These are phyloP conservation scores for Boletus subparvulus DNA, from an alignment of 768 basidiomycete genomes.

Conservation along the genomic window DNA sequence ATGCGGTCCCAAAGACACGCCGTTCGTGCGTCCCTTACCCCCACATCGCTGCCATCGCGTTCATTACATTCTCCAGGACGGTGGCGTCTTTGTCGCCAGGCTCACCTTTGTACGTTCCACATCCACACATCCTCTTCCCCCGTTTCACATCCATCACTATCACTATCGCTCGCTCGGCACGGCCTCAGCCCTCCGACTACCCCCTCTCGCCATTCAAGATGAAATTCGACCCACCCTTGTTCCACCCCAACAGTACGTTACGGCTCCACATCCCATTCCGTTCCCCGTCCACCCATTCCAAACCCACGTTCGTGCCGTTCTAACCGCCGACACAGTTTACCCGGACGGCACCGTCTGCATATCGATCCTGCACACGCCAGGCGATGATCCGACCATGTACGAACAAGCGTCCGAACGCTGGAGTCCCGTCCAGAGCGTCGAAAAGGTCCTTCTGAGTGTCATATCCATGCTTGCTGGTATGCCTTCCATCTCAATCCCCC, in stretches of 20 bases:
- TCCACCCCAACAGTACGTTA: slow-evolving; percentile 94
- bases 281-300: too few species aligned
- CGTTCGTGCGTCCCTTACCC: slow-evolving; percentile 65
- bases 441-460: slow-evolving; percentile 95
- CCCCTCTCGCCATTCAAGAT: slow-evolving; percentile 99
- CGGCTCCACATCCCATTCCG: neutral
- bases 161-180: neutral
- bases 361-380: slow-evolving; percentile 94
- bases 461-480: slow-evolving; percentile 95
- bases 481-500: slow-evolving; percentile 15
- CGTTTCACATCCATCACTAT: too few species aligned
- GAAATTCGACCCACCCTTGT: slow-evolving; percentile 95
- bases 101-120: slow-evolving; percentile 75
- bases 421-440: slow-evolving; percentile 98
- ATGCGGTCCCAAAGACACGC: slow-evolving; percentile 90
- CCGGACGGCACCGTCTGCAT: slow-evolving; percentile 97
- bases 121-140: too few species aligned
- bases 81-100: slow-evolving; percentile 90
- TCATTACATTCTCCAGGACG: slow-evolving; percentile 57
- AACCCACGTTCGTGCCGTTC: too few species aligned
- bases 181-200: slow-evolving; percentile 74
- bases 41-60: too few species aligned
- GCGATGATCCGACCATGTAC: slow-evolving; percentile 89
- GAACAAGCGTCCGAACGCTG: slow-evolving; percentile 95
- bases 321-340: slow-evolving; percentile 61